Conservation (phyloP, 495 filamentous ascomycete species). For the Penicillium angulare region DNA sequence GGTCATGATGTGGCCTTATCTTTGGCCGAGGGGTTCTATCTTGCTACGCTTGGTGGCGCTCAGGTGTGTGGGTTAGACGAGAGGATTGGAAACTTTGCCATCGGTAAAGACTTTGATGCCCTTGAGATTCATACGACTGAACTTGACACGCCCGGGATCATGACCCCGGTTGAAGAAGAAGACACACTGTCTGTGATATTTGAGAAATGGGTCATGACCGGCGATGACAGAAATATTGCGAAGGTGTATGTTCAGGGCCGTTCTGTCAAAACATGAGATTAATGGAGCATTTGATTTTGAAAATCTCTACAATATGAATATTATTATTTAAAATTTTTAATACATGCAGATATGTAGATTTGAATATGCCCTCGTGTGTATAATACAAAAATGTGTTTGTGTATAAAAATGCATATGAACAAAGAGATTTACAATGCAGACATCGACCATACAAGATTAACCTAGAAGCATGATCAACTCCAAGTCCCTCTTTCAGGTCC, state of each 20-base stretch:
- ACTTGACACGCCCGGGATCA: slow-evolving; percentile 36
- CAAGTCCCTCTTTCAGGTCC: slow-evolving; percentile 54
- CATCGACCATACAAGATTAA: too few species aligned
- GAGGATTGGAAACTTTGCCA: slow-evolving; percentile 56
- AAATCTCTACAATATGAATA: too few species aligned
- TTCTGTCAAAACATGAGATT: slow-evolving; percentile 49
- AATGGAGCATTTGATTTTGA: too few species aligned
- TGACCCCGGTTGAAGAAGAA: slow-evolving; percentile 52
- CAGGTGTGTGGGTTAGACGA: slow-evolving; percentile 55
- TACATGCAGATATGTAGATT: too few species aligned
- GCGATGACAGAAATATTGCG: slow-evolving; percentile 61
- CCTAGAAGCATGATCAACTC: slow-evolving; percentile 25
- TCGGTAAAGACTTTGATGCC: slow-evolving; percentile 66
- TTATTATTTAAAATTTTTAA: too few species aligned
- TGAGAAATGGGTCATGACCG: slow-evolving; percentile 66
- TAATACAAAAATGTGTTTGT: too few species aligned
- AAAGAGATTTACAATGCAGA: too few species aligned
- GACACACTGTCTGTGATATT: slow-evolving; percentile 49
- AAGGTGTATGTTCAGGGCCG: slow-evolving; percentile 57
- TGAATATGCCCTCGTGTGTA: too few species aligned
- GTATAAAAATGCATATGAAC: too few species aligned
- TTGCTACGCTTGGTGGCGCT: slow-evolving; percentile 64
- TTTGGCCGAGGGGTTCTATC: slow-evolving; percentile 55
- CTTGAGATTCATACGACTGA: slow-evolving; percentile 46
- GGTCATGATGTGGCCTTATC: slow-evolving; percentile 49